Conservation (phyloP, 73 alveolate genomes). For the Paramecium primaurelia region DNA sequence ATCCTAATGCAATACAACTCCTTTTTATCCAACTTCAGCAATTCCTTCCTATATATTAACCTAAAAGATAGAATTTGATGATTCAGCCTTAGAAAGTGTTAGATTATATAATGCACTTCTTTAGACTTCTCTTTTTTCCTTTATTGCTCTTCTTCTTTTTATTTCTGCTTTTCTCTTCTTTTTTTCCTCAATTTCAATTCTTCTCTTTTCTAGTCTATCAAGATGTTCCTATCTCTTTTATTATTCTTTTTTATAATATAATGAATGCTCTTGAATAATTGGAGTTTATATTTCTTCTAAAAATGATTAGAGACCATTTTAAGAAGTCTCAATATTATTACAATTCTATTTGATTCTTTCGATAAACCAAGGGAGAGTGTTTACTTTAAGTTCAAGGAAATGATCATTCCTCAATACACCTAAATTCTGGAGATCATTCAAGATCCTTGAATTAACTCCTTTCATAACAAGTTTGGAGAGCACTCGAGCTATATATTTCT, state of each 20-base stretch:
- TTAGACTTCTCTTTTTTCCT: constrained; percentile 70
- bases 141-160: constrained; percentile 61
- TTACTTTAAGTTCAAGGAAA: constrained; percentile 66
- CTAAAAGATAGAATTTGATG: neutral
- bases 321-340: constrained; percentile 60
- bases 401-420: constrained; percentile 71
- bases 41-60: neutral
- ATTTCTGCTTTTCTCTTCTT: constrained; percentile 70
- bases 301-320: constrained; percentile 48
- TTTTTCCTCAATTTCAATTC: constrained; percentile 68
- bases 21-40: constrained; percentile 4
- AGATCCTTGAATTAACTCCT: constrained; percentile 60
- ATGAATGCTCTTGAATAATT: constrained; percentile 58
- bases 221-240: constrained; percentile 66
- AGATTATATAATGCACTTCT: neutral
- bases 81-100: constrained; percentile 34
- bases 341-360: constrained; percentile 64
- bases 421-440: constrained; percentile 67
- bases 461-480: constrained; percentile 67
- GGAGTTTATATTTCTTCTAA: constrained; percentile 63
- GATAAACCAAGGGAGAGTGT: constrained; percentile 66
- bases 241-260: constrained; percentile 64
- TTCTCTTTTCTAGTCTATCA: constrained; percentile 62
- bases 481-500: constrained; percentile 67
- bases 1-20: neutral